Conservation (phyloP, 1,284 basidiomycete genomes). For the Chondrostereum purpureum region DNA sequence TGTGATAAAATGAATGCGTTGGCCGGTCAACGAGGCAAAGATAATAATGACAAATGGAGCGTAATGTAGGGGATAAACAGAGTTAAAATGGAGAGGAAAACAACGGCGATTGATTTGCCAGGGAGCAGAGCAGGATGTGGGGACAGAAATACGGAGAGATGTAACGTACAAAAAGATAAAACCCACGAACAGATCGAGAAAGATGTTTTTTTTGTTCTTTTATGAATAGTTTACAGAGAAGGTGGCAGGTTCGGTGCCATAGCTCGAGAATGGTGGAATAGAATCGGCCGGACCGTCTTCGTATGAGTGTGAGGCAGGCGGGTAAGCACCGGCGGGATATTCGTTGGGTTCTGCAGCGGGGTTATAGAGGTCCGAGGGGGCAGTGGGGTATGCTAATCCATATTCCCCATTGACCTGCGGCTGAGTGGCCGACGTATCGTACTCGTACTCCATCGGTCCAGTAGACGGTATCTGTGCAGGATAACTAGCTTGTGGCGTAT, state of each 20-base stretch:
- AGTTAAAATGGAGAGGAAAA: background rate
- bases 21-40: too few relatives aligned
- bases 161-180: too few relatives aligned
- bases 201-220: background rate
- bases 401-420: background rate
- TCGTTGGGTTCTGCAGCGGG: background rate
- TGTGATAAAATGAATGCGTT: too few relatives aligned
- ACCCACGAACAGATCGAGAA: background rate
- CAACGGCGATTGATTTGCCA: background rate
- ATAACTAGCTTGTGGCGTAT: slow-evolving; percentile 1
- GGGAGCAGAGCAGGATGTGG: background rate
- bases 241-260: background rate
- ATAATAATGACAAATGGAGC: background rate
- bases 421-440: background rate
- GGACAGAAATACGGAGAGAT: background rate
- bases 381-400: background rate
- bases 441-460: background rate
- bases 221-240: background rate
- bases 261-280: background rate
- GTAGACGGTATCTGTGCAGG: background rate
- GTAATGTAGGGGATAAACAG: background rate
- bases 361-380: background rate
- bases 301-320: background rate
- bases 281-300: too few relatives aligned
- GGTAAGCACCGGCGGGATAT: background rate